Evolutionary conservation across 2,329 filamentous ascomycete species (phyloP).

Genomic region (Ophiocordyceps robertsii): DNA sequence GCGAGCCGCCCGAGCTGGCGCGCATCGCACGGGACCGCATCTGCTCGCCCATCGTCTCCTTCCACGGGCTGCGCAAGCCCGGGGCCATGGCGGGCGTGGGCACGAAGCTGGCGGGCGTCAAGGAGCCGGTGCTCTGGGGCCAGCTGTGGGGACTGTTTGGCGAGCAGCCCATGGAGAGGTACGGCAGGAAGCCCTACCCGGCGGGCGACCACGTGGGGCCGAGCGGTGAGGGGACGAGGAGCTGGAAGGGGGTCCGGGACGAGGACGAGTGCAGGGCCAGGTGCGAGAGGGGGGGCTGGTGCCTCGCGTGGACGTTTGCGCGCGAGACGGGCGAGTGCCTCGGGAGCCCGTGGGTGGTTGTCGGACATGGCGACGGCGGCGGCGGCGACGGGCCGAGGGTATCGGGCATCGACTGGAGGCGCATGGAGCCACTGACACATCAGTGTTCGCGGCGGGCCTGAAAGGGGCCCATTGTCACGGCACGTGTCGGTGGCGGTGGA

Average conservation of each 20-base stretch:
- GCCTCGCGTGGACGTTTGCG: constrained; percentile 40
- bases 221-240: constrained; percentile 27
- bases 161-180: constrained; percentile 22
- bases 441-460: constrained; percentile 7
- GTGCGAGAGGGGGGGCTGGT: constrained; percentile 25
- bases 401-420: constrained; percentile 19
- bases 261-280: constrained; percentile 28
- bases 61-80: constrained; percentile 33
- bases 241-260: constrained; percentile 20
- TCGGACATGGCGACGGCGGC: constrained; percentile 19
- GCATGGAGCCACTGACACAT: constrained; percentile 12
- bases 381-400: constrained; percentile 10
- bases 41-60: constrained; percentile 40
- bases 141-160: constrained; percentile 37
- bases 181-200: constrained; percentile 14
- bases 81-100: constrained; percentile 32
- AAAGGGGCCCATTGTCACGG: neutral
- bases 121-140: constrained; percentile 32
- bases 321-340: constrained; percentile 24
- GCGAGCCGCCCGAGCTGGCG: constrained; percentile 34
- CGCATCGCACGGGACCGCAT: constrained; percentile 35
- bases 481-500: too few relatives aligned
- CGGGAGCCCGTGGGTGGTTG: constrained; percentile 34
- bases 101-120: constrained; percentile 21
- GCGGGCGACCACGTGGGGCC: constrained; percentile 38